These are phyloP conservation scores for Mucor circinelloides DNA, from an alignment of 371 early-diverging fungal species.

Conservation along the genomic window DNA sequence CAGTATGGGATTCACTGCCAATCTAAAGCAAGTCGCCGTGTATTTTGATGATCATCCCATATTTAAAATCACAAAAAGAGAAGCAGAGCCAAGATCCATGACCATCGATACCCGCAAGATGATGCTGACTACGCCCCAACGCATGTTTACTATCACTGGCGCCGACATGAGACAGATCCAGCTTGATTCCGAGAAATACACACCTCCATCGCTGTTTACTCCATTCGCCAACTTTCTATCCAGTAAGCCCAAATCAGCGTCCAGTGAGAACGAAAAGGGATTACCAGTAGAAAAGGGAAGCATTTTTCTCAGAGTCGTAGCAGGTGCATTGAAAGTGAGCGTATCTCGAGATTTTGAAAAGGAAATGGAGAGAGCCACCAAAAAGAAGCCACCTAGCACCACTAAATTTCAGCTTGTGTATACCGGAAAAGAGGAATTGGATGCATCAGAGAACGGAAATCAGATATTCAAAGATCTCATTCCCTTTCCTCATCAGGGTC, in stretches of 20 bases:
- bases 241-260: background rate
- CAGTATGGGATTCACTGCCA: constrained; percentile 84
- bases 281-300: constrained; percentile 53
- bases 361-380: constrained; percentile 91
- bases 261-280: constrained; percentile 16
- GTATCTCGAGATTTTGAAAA: constrained; percentile 58
- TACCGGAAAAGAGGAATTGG: constrained; percentile 75
- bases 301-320: constrained; percentile 77
- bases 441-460: constrained; percentile 62
- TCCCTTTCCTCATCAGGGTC: constrained; percentile 79
- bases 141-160: constrained; percentile 68
- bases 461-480: constrained; percentile 73
- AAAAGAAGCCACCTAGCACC: constrained; percentile 82
- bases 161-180: constrained; percentile 69
- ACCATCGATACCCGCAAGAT: constrained; percentile 50
- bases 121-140: constrained; percentile 64
- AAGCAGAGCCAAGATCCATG: constrained; percentile 66
- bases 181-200: constrained; percentile 67
- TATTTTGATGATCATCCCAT: constrained; percentile 64
- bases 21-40: constrained; percentile 67
- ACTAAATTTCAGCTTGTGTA: constrained; percentile 77
- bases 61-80: constrained; percentile 66
- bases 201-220: constrained; percentile 33
- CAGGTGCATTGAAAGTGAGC: constrained; percentile 60
- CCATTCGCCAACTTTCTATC: constrained; percentile 33